Base-by-base conservation (phyloP, 306 rosid genomes). In the Quercus rubra region DNA sequence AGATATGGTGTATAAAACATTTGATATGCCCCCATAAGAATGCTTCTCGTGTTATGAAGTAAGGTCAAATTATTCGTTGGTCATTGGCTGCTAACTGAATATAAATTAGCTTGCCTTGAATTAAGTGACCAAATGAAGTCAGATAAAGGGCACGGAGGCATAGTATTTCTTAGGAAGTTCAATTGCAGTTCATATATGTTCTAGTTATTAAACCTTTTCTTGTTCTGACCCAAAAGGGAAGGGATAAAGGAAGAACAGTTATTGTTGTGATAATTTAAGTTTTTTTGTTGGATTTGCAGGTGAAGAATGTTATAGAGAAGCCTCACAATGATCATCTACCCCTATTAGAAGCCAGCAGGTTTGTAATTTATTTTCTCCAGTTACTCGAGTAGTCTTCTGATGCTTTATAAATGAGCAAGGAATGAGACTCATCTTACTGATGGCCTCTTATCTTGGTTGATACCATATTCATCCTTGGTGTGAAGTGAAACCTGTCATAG, bases 341-440 rank as follows among this genome's bases (percentile, higher is more conserved):
- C 38, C 79, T 95, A 77, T 57, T 95, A 76, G 99, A 93, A 88
- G 99, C 99, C 41, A 95, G 99, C 99, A 95, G 99, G 99, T 94
- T 80, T 81, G 77, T 78, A 63, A n/a, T 72, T 67, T 49, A 72
- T 35, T 21, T 70, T 28, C 38, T 28, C n/a, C 54, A 43, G 27
- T 43, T 73, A 49, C 73, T 71, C 41, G 17, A 64, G 43, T 79
- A 54, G 54, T 49, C 54, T 49, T 49, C 54, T 46, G 17, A 12
- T 49, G 54, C 14, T 49, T 49, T 49, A 59, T 6, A 11, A 67
- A 19, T 18, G 5, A 69, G 46, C 71, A 28, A 67, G 28, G 27
- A 28, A 27, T 63, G 70, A 28, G 3, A 27, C 70, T 28, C 70
- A 63, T 27, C 67, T 63, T 63, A 13, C 30, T 5, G 70, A 28